phyloP scores from a whole-genome alignment of 768 basidiomycete species.

The Glaciozyma martinii region DNA sequence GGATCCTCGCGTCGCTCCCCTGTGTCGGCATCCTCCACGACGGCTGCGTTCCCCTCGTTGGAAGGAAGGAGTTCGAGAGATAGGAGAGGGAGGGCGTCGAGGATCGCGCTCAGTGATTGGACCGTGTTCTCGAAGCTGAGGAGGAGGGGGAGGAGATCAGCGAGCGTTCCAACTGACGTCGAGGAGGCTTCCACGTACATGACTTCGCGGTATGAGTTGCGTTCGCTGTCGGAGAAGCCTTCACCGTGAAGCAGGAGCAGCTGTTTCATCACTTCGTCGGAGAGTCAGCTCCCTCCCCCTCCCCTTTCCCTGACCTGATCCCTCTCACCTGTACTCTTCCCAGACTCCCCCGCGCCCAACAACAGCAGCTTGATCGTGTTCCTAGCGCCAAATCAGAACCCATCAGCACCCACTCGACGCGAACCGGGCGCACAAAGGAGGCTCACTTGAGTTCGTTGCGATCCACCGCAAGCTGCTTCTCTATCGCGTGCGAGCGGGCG shows the following conservation, averaged over 20 bases:
- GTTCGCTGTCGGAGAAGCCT: slow-evolving; percentile 66
- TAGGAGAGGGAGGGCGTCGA: slow-evolving; percentile 5
- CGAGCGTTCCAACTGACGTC: slow-evolving; percentile 36
- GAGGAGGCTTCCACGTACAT: too few species aligned
- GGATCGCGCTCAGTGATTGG: slow-evolving; percentile 68
- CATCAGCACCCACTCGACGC: too few species aligned
- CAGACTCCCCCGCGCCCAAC: too few species aligned
- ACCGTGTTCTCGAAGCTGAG: slow-evolving; percentile 65
- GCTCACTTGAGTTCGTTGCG: too few species aligned
- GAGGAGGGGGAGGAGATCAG: slow-evolving; percentile 36
- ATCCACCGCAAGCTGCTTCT: too few species aligned
- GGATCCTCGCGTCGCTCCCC: not conserved
- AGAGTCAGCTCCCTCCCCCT: too few species aligned
- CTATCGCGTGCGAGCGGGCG: too few species aligned
- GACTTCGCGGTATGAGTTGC: slow-evolving; percentile 87
- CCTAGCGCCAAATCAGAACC: too few species aligned
- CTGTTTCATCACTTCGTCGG: slow-evolving; percentile 46
- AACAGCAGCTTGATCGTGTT: too few species aligned
- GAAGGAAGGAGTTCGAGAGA: not conserved
- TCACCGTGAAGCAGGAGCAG: slow-evolving; percentile 87
- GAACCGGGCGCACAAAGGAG: too few species aligned
- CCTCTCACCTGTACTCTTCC: too few species aligned
- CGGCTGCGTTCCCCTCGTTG: not conserved
- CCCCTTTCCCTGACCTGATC: too few species aligned
- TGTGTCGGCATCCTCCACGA: not conserved